Conservation (phyloP, 345 rosid genomes). For the Atalantia buxifolia region DNA sequence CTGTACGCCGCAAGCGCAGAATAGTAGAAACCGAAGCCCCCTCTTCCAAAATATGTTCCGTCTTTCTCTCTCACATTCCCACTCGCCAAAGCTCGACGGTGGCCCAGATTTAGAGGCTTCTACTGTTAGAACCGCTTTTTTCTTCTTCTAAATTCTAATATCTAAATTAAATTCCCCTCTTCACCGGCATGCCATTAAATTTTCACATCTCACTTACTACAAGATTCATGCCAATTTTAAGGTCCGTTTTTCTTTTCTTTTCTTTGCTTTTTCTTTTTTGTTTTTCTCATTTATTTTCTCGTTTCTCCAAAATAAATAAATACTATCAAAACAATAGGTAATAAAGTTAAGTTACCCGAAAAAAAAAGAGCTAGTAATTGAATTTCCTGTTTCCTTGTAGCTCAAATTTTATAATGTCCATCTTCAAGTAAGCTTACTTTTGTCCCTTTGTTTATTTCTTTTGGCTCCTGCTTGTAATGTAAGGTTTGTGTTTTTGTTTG, state of each 20-base stretch:
- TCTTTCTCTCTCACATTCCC: neutral
- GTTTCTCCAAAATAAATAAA: neutral
- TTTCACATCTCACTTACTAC: neutral
- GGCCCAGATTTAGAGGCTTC: slow-evolving; percentile 33
- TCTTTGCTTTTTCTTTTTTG: neutral
- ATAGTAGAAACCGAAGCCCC: neutral
- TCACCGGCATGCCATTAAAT: slow-evolving; percentile 2
- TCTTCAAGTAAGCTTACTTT: neutral
- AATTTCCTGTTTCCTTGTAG: slow-evolving; percentile 4
- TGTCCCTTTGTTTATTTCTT: neutral
- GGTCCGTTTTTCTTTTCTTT: slow-evolving; percentile 9
- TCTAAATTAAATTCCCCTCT: neutral
- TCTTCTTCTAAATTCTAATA: neutral
- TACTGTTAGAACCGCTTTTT: slow-evolving; percentile 7
- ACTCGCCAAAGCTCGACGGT: slow-evolving; percentile 6
- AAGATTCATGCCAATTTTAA: slow-evolving; percentile 11
- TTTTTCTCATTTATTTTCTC: too few relatives aligned
- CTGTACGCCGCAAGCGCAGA: neutral
- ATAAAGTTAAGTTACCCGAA: neutral
- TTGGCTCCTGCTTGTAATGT: neutral
- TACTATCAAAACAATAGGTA: neutral
- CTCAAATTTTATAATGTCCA: neutral
- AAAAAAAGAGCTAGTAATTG: neutral
- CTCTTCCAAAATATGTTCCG: neutral
- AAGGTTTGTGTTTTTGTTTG: neutral